phyloP scores from a whole-genome alignment of 148 eudicot genomes.

The Heliosperma pusillum region DNA sequence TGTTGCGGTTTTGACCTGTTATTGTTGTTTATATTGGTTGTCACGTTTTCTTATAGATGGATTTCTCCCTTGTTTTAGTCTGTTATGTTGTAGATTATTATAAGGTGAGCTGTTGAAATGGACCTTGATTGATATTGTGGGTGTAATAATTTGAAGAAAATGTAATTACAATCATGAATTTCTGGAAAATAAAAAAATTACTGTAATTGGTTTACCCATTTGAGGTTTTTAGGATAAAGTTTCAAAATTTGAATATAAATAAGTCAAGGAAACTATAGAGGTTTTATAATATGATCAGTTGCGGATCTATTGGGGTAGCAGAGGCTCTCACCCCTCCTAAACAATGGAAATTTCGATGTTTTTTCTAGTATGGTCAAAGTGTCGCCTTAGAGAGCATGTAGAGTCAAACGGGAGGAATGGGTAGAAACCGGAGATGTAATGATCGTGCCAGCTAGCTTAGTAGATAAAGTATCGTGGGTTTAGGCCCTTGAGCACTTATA shows the following conservation, averaged over 20 bases:
- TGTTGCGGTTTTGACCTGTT: too few relatives aligned
- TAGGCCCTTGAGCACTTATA: background rate
- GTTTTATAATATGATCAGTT: background rate
- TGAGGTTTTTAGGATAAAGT: background rate
- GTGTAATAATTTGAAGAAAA: background rate
- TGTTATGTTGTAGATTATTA: background rate
- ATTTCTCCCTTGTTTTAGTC: background rate
- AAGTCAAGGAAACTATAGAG: background rate
- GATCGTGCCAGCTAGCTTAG: too few relatives aligned
- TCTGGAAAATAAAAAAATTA: background rate
- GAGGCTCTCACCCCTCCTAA: too few relatives aligned
- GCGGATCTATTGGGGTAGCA: too few relatives aligned
- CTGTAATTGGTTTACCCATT: background rate
- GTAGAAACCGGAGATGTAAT: too few relatives aligned
- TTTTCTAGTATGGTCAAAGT: background rate
- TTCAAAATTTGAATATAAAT: background rate
- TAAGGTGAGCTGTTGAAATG: background rate
- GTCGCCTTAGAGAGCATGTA: too few relatives aligned
- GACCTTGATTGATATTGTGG: background rate
- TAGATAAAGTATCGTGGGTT: background rate
- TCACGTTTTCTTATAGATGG: background rate
- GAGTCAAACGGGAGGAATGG: too few relatives aligned
- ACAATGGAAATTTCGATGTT: too few relatives aligned
- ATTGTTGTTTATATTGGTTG: constrained; percentile 8
- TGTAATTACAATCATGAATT: background rate